Conservation (phyloP, 306 rosid genomes). For the Betula pendula region DNA sequence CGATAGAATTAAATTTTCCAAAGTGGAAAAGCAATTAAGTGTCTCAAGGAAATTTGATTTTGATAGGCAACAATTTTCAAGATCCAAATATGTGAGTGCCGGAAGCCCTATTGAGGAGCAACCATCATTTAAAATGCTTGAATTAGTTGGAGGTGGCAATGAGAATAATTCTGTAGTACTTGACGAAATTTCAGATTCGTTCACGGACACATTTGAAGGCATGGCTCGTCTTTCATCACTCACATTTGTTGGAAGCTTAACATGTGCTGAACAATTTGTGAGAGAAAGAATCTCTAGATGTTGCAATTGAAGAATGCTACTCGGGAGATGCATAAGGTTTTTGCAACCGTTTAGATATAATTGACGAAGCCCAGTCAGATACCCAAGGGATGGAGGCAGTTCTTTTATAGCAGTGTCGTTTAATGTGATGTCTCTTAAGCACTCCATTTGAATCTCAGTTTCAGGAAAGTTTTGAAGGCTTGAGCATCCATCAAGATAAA, state of each 20-base stretch:
- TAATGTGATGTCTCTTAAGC: background rate
- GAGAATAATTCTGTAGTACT: background rate
- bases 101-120: background rate
- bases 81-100: background rate
- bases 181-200: background rate
- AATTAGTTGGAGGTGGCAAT: background rate
- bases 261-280: background rate
- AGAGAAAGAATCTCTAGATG: background rate
- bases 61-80: background rate
- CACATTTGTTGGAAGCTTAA: background rate
- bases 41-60: background rate
- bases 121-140: background rate
- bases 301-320: background rate
- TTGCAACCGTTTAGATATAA: background rate
- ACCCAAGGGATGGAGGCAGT: background rate
- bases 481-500: background rate
- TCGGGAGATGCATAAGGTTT: background rate
- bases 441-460: background rate
- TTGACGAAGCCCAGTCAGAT: background rate
- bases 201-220: background rate
- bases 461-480: background rate
- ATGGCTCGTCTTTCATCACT: background rate
- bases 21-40: background rate
- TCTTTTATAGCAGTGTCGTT: background rate
- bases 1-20: background rate